Percentiles rank a stretch among this genome's conserved stretches.
Conservation (phyloP, 139 green algal species). For the Chloropicon primus region DNA sequence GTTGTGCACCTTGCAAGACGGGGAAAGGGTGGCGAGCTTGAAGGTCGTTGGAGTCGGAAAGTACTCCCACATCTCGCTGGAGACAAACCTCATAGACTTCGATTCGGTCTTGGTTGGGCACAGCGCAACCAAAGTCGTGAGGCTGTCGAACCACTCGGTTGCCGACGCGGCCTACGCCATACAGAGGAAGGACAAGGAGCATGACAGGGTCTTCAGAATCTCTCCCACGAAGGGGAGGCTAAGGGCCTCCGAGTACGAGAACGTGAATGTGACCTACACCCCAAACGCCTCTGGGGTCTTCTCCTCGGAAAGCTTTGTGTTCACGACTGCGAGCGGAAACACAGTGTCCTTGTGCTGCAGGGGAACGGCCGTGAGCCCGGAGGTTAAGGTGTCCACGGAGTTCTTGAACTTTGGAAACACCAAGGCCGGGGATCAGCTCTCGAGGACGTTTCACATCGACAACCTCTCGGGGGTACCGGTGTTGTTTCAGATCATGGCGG, state of each 20-base stretch:
- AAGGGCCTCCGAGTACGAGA: conserved; percentile 27
- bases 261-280: conserved; percentile 34
- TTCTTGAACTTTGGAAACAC: conserved; percentile 46
- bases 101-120: conserved; percentile 42
- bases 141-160: conserved; percentile 40
- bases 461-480: neutral
- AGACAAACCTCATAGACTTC: conserved; percentile 31
- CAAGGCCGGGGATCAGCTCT: conserved; percentile 4
- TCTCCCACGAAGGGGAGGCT: conserved; percentile 22
- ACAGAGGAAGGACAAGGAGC: neutral
- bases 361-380: conserved; percentile 28
- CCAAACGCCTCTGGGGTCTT: conserved; percentile 34
- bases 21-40: neutral
- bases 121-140: conserved; percentile 17
- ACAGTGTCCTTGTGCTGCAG: conserved; percentile 5
- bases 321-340: conserved; percentile 42
- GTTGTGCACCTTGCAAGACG: conserved; percentile 31
- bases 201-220: conserved; percentile 3
- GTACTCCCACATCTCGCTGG: conserved; percentile 46
- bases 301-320: conserved; percentile 32
- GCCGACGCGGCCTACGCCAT: conserved; percentile 21
- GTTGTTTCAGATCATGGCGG: conserved; percentile 2
- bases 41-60: conserved; percentile 48
- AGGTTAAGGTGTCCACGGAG: conserved; percentile 20
- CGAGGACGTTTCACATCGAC: conserved; percentile 33